Percentiles rank a stretch among this genome's conserved stretches.
These are phyloP conservation scores for Ceratonia siliqua DNA, from an alignment of 306 rosid genomes.

Conservation along the genomic window DNA sequence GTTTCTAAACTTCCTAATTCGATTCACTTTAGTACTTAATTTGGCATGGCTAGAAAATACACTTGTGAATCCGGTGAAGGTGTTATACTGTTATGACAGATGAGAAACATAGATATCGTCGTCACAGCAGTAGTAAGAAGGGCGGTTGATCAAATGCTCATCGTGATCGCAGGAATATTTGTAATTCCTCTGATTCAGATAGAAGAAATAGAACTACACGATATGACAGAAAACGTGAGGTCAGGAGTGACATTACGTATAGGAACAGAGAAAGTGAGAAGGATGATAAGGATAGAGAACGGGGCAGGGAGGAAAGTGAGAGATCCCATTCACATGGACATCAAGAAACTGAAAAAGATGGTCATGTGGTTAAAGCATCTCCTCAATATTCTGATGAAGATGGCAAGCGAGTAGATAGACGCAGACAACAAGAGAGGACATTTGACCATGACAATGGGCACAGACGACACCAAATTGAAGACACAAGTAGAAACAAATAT, in stretches of 20 bases:
- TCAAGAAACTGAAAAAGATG: constrained; percentile 31
- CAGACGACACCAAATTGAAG: constrained; percentile 38
- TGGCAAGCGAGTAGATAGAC: constrained; percentile 26
- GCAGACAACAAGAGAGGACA: constrained; percentile 33
- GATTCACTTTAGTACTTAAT: too few relatives aligned
- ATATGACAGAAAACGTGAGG: constrained; percentile 21
- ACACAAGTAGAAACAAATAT: constrained; percentile 31
- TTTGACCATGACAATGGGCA: constrained; percentile 21
- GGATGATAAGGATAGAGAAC: constrained; percentile 34
- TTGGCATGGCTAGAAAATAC: constrained; percentile 54
- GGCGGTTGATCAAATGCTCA: constrained; percentile 25
- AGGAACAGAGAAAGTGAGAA: constrained; percentile 23
- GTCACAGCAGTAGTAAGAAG: constrained; percentile 25
- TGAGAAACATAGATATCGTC: constrained; percentile 33
- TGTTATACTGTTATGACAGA: constrained; percentile 32
- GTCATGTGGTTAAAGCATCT: constrained; percentile 27
- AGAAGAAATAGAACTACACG: constrained; percentile 16
- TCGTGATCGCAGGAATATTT: constrained; percentile 5
- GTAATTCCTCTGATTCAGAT: constrained; percentile 32
- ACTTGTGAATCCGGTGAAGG: constrained; percentile 52
- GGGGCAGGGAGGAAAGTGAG: constrained; percentile 31
- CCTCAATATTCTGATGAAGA: constrained; percentile 40
- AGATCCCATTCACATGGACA: constrained; percentile 9
- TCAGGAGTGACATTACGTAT: constrained; percentile 23
- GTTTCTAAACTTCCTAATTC: too few relatives aligned